Base-by-base conservation (phyloP, 805 yeast species). In the Saturnispora halmiae region DNA sequence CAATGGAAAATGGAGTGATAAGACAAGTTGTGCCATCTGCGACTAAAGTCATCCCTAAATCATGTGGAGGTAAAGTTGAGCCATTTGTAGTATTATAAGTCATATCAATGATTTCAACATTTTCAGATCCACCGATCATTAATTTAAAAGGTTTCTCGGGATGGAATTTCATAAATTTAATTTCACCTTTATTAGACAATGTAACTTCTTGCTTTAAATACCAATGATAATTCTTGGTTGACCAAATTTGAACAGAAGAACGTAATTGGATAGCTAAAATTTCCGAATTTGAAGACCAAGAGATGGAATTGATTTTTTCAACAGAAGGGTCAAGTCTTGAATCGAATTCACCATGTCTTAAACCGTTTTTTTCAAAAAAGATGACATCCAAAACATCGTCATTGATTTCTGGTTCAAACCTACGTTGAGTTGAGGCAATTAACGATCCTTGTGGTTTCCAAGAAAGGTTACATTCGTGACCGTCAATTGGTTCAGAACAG, bases 371-470 rank as follows among this genome's bases (percentile, higher is more conserved):
- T 62, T 92, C 99, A 54, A 84, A 88, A 52, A 92, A 92, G 1
- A 85, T 76, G 26, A 88, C 59, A 44, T 71, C 73, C 44, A 69
- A 54, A 1, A 57, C 67, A 18, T 61, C 63, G 38, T 67, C 73
- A 6, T 69, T 72, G 16, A 65, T 59, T 38, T 72, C 75, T 4
- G 43, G 46, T 43, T 73, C 79, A 20, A 59, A 50, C 45, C 69
- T 72, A 53, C 94, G 67, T 56, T 82, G 94, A 3, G 88, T 73
- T 2, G 90, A 71, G 2, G 96, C 90, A 50, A 92, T 82, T 40
- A 83, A 61, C 2, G 90, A 73, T 4, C 97, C 97, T 49, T 83
- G 84, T 0, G 96, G 95, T 50, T 84, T 77, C 96, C 97, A 92
- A 9, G 88, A 65, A 22, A 87, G 58, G 33, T 67, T 69, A 38